Evolutionary conservation across 2,329 filamentous ascomycete genomes (phyloP), one percentile per base, ranked within the genome.

Genomic region (Colletotrichum camelliae): DNA sequence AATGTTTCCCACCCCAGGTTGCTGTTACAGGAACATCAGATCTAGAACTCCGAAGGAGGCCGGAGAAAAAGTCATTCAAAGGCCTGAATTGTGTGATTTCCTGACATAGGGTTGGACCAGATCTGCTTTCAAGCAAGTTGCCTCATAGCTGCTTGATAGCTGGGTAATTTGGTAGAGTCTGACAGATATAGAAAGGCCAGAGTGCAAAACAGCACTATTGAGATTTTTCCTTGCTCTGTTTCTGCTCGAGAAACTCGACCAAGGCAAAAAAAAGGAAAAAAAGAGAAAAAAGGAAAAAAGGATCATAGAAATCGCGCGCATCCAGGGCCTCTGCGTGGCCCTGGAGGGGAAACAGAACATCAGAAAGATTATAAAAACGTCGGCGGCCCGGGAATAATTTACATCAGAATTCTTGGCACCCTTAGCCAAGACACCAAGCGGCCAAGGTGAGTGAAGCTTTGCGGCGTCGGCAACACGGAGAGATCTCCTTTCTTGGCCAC

Each of bases 381-480:
- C 9, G 12, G 35, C 55, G 37, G 43, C 55, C 55, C 43, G n/a
- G 62, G 24, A 67, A 60, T 67, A 13, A 35, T 8, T 64, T 52
- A 35, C 57, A 27, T 57, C 9, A 10, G 21, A 24, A 29, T 31
- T 13, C 73, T 75, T 67, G 64, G 64, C 64, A 48, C 21, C 24
- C 1, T 27, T 12, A 27, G 33, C 64, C 64, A 64, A 67, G 69
- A 18, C 29, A 24, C 61, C 48, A 75, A 67, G 39, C n/a, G 35
- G 72, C 55, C 55, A 67, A 72, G 48, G 31, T 21, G 21, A 73
- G 31, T 39, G 57, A 75, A 75, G 69, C 73, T 75, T 75, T 75
- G 64, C 43, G 70, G 73, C 64, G 62, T 65, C 43, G 35, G 70
- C 33, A 60, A 37, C 27, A 52, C 43, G 31, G 68, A 33, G 35